phyloP scores from a whole-genome alignment of 345 rosid genomes.

The Raphanus raphanistrum region DNA sequence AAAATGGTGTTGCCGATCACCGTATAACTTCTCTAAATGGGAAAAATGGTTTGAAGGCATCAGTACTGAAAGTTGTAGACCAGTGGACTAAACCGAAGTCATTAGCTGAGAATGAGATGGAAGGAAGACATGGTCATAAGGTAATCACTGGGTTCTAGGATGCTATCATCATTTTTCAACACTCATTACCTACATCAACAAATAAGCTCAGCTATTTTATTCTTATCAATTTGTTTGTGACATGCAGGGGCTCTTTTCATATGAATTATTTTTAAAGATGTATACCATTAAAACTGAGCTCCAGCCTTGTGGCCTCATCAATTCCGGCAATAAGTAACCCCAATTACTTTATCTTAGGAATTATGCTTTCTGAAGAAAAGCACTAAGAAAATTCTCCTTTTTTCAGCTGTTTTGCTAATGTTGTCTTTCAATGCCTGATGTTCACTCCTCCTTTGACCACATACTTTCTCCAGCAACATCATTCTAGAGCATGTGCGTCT shows the following conservation, averaged over 20 bases:
- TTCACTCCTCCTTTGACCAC: conserved; percentile 92
- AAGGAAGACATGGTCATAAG: conserved; percentile 64
- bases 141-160: conserved; percentile 40
- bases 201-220: conserved; percentile 17
- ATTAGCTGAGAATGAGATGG: conserved; percentile 46
- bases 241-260: conserved; percentile 76
- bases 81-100: conserved; percentile 61
- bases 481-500: conserved; percentile 75
- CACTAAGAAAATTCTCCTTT: not conserved
- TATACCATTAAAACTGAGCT: conserved; percentile 70
- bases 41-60: conserved; percentile 56
- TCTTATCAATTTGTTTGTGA: conserved; percentile 26
- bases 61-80: conserved; percentile 64
- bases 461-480: conserved; percentile 80
- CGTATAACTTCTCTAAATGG: conserved; percentile 42
- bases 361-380: conserved; percentile 12
- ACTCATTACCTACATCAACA: not conserved
- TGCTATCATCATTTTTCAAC: conserved; percentile 4
- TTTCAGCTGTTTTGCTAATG: conserved; percentile 96
- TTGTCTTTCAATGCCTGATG: conserved; percentile 85
- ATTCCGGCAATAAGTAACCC: conserved; percentile 88
- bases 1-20: conserved; percentile 35
- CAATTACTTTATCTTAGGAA: not conserved
- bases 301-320: conserved; percentile 82
- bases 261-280: conserved; percentile 75